phyloP scores from a whole-genome alignment of 2,329 filamentous ascomycete genomes.

The Sporothrix sp. region DNA sequence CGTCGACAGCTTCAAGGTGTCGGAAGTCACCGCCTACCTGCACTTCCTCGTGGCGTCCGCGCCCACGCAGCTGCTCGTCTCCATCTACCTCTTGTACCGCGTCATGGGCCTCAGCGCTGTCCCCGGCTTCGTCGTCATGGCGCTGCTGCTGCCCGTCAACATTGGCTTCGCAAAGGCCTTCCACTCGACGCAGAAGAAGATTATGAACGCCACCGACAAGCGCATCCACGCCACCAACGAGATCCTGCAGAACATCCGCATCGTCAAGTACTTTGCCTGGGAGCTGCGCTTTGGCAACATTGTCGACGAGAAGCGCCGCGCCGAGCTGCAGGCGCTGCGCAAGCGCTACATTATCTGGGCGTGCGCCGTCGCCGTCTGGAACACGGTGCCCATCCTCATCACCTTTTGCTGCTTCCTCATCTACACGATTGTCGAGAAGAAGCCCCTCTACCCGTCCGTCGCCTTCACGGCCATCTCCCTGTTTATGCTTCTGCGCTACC shows the following conservation, averaged over 20 bases:
- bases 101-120: conserved; percentile 91
- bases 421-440: conserved; percentile 83
- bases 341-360: conserved; percentile 87
- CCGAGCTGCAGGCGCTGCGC: conserved; percentile 69
- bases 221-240: conserved; percentile 96
- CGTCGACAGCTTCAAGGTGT: conserved; percentile 97
- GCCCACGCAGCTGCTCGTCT: conserved; percentile 76
- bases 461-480: conserved; percentile 95
- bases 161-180: conserved; percentile 82
- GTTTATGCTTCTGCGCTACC: conserved; percentile 86
- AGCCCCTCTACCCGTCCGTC: conserved; percentile 79
- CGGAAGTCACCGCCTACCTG: conserved; percentile 86
- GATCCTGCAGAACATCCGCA: conserved; percentile 91
- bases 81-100: conserved; percentile 71
- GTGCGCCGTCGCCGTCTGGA: conserved; percentile 87
- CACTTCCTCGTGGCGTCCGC: conserved; percentile 93
- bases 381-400: conserved; percentile 87
- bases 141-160: conserved; percentile 79
- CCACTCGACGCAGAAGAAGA: conserved; percentile 75
- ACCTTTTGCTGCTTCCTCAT: conserved; percentile 94
- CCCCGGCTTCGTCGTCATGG: conserved; percentile 85
- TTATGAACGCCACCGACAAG: conserved; percentile 88
- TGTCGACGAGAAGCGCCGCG: conserved; percentile 77
- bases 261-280: conserved; percentile 99
- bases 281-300: conserved; percentile 79